phyloP scores from a whole-genome alignment of 179 eudicot genomes.

The Carnegiea gigantea region DNA sequence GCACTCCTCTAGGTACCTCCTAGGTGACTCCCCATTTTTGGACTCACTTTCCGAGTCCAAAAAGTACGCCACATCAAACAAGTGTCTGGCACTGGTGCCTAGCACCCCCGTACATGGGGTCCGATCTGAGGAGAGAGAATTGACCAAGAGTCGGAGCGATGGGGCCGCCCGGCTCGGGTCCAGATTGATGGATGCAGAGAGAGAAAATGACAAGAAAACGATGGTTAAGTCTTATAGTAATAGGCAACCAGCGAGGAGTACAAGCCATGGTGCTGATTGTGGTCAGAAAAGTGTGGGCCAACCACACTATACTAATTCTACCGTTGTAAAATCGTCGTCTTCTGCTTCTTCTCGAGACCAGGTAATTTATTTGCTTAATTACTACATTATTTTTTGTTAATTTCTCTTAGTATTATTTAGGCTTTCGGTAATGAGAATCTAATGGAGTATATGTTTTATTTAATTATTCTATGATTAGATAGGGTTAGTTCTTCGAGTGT shows the following conservation, averaged over 20 bases:
- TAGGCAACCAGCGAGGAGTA: not conserved
- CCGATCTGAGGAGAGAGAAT: conserved; percentile 10
- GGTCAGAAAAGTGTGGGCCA: conserved; percentile 7
- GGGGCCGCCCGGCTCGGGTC: conserved; percentile 17
- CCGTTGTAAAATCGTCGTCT: conserved; percentile 35
- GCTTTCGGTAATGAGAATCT: conserved; percentile 20
- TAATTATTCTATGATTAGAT: conserved; percentile 10
- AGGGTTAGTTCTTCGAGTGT: conserved; percentile 20
- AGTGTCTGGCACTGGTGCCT: conserved; percentile 32
- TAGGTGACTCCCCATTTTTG: conserved; percentile 44
- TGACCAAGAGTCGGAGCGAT: conserved; percentile 19
- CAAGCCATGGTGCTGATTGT: conserved; percentile 3
- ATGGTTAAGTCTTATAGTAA: not conserved
- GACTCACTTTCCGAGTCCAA: conserved; percentile 28
- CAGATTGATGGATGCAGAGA: conserved; percentile 16
- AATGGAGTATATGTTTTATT: not conserved
- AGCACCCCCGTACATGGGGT: conserved; percentile 21
- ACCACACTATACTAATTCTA: conserved; percentile 25
- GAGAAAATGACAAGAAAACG: not conserved
- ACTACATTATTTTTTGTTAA: not conserved
- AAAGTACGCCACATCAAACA: not conserved
- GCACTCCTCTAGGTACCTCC: conserved; percentile 59
- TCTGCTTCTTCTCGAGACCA: conserved; percentile 41
- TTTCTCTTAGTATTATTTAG: not conserved
- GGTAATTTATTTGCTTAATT: conserved; percentile 23